Evolutionary conservation across 1,284 basidiomycete genomes (phyloP).

Genomic region (Marasmius tenuissimus): DNA sequence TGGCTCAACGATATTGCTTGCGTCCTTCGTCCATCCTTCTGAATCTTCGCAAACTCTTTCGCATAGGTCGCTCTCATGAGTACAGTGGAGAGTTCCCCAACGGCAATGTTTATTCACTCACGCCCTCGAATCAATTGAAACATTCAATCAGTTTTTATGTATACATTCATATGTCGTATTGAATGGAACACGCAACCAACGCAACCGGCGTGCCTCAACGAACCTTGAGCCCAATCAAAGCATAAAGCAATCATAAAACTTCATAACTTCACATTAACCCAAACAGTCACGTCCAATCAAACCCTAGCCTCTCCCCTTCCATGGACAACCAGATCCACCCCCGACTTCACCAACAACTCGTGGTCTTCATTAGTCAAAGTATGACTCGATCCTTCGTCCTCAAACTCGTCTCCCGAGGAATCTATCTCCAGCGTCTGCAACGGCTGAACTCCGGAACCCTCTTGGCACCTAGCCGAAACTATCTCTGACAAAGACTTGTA

Average conservation of each 20-base stretch:
- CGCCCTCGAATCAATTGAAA: no score
- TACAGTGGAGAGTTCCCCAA: no score
- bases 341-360: not conserved
- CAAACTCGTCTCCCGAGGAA: not conserved
- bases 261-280: not conserved
- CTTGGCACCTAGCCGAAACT: conserved; percentile 5
- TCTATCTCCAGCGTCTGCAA: conserved; percentile 5
- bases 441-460: conserved; percentile 6
- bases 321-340: conserved; percentile 3
- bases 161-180: no score
- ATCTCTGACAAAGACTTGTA: conserved; percentile 6
- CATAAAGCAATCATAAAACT: not conserved
- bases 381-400: conserved; percentile 1
- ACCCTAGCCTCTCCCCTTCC: not conserved
- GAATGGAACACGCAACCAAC: no score
- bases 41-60: no score
- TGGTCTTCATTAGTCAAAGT: conserved; percentile 3
- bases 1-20: no score
- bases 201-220: no score
- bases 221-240: not conserved
- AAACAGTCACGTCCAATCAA: not conserved
- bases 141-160: no score
- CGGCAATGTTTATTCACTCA: no score
- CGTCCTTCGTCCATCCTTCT: no score
- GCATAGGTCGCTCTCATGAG: no score